These are phyloP conservation scores for Nicotiana undulata DNA, from an alignment of 257 asterid species.

Conservation along the genomic window DNA sequence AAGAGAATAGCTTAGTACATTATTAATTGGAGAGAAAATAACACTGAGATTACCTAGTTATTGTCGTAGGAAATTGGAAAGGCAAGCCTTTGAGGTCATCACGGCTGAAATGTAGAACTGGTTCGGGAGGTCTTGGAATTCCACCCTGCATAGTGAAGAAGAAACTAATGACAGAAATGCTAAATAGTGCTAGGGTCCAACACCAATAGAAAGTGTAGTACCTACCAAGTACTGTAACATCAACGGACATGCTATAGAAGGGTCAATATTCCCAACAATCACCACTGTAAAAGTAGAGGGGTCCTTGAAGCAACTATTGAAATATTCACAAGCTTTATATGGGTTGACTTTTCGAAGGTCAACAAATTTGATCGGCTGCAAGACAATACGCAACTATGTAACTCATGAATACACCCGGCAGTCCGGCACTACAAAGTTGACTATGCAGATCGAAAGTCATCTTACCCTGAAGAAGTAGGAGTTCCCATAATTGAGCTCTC, in stretches of 20 bases:
- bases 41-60: slow-evolving; percentile 46
- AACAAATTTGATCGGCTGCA: slow-evolving; percentile 68
- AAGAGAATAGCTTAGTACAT: neutral
- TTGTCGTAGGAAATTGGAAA: slow-evolving; percentile 67
- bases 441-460: neutral
- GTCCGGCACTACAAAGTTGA: neutral
- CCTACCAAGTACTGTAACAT: slow-evolving; percentile 76
- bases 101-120: slow-evolving; percentile 62
- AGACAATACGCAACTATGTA: slow-evolving; percentile 10
- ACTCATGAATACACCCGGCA: neutral
- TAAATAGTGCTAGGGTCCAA: slow-evolving; percentile 5
- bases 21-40: slow-evolving; percentile 10
- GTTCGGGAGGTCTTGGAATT: slow-evolving; percentile 68
- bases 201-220: slow-evolving; percentile 12
- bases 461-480: slow-evolving; percentile 88
- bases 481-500: slow-evolving; percentile 92
- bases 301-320: slow-evolving; percentile 78
- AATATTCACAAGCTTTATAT: slow-evolving; percentile 73
- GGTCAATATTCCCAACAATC: slow-evolving; percentile 89
- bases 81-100: slow-evolving; percentile 91
- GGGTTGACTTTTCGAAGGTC: slow-evolving; percentile 86
- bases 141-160: slow-evolving; percentile 64
- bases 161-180: slow-evolving; percentile 11
- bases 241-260: slow-evolving; percentile 68
- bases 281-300: slow-evolving; percentile 85